Percentiles rank a stretch among this genome's conserved stretches.
Conservation (phyloP, 495 filamentous ascomycete species). For the Tuber melanosporum region DNA sequence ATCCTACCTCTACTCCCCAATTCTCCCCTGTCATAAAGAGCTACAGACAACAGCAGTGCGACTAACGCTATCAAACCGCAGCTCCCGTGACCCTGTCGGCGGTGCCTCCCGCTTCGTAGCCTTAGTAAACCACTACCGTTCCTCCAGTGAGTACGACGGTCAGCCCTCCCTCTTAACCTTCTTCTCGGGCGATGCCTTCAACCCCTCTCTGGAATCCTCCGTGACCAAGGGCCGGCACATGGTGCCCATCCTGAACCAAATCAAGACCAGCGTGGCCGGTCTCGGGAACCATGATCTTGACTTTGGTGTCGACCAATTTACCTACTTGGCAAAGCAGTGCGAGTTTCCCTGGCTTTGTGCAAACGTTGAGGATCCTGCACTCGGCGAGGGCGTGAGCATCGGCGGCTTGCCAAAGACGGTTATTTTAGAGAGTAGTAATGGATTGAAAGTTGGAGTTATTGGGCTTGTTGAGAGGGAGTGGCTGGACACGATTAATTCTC, state of each 20-base stretch:
- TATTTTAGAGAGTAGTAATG: constrained; percentile 71
- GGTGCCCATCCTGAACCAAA: constrained; percentile 77
- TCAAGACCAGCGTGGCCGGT: constrained; percentile 67
- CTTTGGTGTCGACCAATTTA: constrained; percentile 78
- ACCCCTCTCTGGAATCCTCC: constrained; percentile 77
- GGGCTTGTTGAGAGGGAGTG: constrained; percentile 71
- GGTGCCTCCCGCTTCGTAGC: constrained; percentile 73
- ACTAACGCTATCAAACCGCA: constrained; percentile 37
- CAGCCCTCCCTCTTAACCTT: constrained; percentile 66
- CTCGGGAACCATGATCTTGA: constrained; percentile 92
- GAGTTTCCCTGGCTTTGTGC: constrained; percentile 84
- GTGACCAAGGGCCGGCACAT: constrained; percentile 86
- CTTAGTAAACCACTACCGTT: constrained; percentile 66
- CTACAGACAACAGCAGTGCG: not conserved
- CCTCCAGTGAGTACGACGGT: constrained; percentile 50
- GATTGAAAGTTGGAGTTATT: constrained; percentile 76
- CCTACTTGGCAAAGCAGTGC: constrained; percentile 64
- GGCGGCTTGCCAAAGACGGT: constrained; percentile 58
- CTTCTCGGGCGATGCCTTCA: constrained; percentile 89
- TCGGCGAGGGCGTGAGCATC: constrained; percentile 49
- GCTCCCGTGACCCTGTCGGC: constrained; percentile 72
- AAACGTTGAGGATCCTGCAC: constrained; percentile 75
- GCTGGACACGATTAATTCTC: constrained; percentile 78
- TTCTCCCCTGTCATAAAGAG: not conserved
- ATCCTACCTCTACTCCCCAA: not conserved